Evolutionary conservation across 805 yeast genomes (phyloP).

Genomic region (Teunomyces aglyptinius): DNA sequence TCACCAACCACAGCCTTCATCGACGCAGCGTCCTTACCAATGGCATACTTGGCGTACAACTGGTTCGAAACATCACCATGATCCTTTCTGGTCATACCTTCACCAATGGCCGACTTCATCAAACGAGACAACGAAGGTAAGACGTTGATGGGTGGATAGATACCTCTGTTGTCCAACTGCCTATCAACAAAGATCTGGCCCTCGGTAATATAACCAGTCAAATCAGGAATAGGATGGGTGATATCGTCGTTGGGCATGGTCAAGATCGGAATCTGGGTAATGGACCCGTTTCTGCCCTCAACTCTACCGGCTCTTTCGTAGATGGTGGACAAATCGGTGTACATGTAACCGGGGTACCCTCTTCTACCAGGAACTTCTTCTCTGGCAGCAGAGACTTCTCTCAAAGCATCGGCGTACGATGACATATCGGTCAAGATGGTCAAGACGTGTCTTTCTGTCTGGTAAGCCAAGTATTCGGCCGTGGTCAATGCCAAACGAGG

Average conservation of each 20-base stretch:
- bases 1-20: slow-evolving; percentile 99
- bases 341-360: slow-evolving; percentile 99
- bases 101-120: slow-evolving; percentile 99
- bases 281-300: slow-evolving; percentile 99
- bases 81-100: slow-evolving; percentile 99
- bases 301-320: slow-evolving; percentile 99
- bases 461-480: slow-evolving; percentile 97
- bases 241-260: slow-evolving; percentile 99
- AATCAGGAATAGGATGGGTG: slow-evolving; percentile 99
- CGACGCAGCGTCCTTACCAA: slow-evolving; percentile 99
- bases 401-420: slow-evolving; percentile 98
- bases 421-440: slow-evolving; percentile 99
- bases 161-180: slow-evolving; percentile 93
- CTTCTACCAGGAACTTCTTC: slow-evolving; percentile 99
- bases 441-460: slow-evolving; percentile 98
- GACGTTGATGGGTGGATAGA: slow-evolving; percentile 98
- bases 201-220: slow-evolving; percentile 98
- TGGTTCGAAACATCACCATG: slow-evolving; percentile 99
- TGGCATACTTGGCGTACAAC: slow-evolving; percentile 97
- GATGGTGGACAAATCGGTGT: slow-evolving; percentile 97
- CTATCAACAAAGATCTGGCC: slow-evolving; percentile 98
- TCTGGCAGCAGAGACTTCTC: slow-evolving; percentile 99
- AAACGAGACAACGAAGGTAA: slow-evolving; percentile 96
- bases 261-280: slow-evolving; percentile 97
- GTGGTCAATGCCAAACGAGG: slow-evolving; percentile 99